phyloP scores from a whole-genome alignment of 148 eudicot species.

The Polygonum aviculare region DNA sequence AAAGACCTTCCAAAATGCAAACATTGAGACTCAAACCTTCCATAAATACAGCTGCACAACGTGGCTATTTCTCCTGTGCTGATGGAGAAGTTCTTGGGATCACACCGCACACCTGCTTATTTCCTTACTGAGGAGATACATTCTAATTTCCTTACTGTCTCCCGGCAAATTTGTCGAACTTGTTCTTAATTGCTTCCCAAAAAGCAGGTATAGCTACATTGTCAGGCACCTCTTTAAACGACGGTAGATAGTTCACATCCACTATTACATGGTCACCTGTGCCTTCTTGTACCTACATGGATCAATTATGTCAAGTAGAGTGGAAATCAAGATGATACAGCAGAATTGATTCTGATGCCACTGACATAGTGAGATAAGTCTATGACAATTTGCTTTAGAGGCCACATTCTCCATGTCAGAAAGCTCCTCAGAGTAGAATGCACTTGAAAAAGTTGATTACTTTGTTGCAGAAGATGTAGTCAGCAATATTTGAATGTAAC shows the following conservation, averaged over 20 bases:
- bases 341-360: not conserved
- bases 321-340: not conserved
- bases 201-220: slow-evolving; percentile 75
- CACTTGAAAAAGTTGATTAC: not conserved
- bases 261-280: slow-evolving; percentile 87
- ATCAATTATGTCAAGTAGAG: not conserved
- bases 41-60: not conserved
- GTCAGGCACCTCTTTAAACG: slow-evolving; percentile 88
- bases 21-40: not conserved
- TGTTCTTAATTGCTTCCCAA: slow-evolving; percentile 73
- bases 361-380: not conserved
- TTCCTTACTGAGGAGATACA: too few species aligned
- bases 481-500: not conserved
- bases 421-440: not conserved
- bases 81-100: not conserved
- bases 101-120: too few species aligned
- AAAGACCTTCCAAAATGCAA: not conserved
- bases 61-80: not conserved
- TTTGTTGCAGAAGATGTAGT: not conserved
- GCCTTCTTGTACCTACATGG: slow-evolving; percentile 62
- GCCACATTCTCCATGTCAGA: not conserved
- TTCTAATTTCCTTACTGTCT: not conserved
- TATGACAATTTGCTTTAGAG: not conserved
- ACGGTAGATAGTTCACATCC: slow-evolving; percentile 92
- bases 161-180: slow-evolving; percentile 18